phyloP scores from a whole-genome alignment of 768 basidiomycete genomes.

The Rhizopogon rudus region DNA sequence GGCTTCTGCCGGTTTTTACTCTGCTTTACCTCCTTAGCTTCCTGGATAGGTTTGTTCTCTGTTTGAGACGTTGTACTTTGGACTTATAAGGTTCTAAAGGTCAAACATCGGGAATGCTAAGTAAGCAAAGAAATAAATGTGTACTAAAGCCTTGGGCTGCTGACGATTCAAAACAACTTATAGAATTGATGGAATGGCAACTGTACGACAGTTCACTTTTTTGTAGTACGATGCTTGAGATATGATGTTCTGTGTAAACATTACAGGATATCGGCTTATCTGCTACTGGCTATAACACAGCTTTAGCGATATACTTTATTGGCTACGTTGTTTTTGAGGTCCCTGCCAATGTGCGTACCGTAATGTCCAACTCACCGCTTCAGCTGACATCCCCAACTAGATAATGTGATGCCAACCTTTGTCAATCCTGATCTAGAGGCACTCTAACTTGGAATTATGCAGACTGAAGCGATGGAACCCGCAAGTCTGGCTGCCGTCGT shows the following conservation, averaged over 20 bases:
- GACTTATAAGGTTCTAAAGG: constrained; percentile 7
- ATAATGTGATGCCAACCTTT: constrained; percentile 19
- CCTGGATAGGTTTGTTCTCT: constrained; percentile 29
- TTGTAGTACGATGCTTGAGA: neutral
- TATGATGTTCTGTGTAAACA: neutral
- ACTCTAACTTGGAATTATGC: constrained; percentile 1
- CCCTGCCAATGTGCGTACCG: constrained; percentile 44
- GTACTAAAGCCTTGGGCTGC: neutral
- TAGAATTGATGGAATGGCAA: constrained; percentile 50
- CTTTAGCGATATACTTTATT: constrained; percentile 55
- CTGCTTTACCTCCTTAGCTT: constrained; percentile 37
- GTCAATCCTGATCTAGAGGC: neutral
- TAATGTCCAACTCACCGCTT: neutral
- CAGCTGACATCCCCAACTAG: constrained; percentile 1
- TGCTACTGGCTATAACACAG: constrained; percentile 49
- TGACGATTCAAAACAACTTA: neutral
- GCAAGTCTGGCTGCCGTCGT: constrained; percentile 53
- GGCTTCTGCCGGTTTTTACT: constrained; percentile 36
- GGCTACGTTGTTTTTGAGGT: constrained; percentile 59
- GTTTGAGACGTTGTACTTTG: neutral
- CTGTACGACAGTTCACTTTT: constrained; percentile 22
- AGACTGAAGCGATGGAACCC: constrained; percentile 58
- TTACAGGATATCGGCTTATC: constrained; percentile 47
- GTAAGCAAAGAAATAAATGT: constrained; percentile 12
- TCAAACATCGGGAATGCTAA: constrained; percentile 37